phyloP scores from a whole-genome alignment of 2,329 filamentous ascomycete species.

The Purpureocillium lavendulum region DNA sequence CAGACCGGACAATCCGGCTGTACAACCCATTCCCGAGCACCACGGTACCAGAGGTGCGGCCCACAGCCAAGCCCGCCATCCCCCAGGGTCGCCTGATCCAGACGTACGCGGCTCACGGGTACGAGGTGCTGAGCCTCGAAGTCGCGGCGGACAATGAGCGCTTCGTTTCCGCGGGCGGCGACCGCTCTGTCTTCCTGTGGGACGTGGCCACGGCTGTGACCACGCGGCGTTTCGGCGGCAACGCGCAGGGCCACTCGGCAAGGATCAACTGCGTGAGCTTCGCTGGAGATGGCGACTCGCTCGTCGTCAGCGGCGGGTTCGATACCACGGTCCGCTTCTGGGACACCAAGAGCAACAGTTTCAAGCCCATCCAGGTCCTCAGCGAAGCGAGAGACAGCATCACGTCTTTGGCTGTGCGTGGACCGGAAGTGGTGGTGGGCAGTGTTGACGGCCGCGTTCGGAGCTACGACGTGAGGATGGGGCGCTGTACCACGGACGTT shows the following conservation, averaged over 20 bases:
- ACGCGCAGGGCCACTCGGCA: constrained; percentile 54
- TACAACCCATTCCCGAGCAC: constrained; percentile 63
- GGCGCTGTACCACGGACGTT: constrained; percentile 61
- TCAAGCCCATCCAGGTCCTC: constrained; percentile 64
- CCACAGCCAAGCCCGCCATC: constrained; percentile 17
- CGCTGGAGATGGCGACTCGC: constrained; percentile 63
- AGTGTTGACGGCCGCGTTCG: constrained; percentile 81
- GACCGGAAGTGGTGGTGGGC: constrained; percentile 57
- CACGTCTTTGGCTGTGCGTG: constrained; percentile 37
- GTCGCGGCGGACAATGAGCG: constrained; percentile 71
- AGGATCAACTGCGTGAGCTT: constrained; percentile 75
- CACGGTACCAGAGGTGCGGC: constrained; percentile 20
- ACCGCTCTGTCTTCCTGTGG: constrained; percentile 89
- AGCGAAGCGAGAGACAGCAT: constrained; percentile 66
- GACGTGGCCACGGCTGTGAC: constrained; percentile 79
- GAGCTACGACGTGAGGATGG: constrained; percentile 75
- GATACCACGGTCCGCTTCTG: constrained; percentile 72
- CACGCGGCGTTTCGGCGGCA: constrained; percentile 61
- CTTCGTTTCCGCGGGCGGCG: constrained; percentile 82
- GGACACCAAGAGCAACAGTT: constrained; percentile 50
- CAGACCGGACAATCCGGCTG: constrained; percentile 77
- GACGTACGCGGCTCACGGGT: constrained; percentile 82
- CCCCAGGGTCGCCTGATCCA: constrained; percentile 64
- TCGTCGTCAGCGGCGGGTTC: constrained; percentile 66
- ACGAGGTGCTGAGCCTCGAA: constrained; percentile 77